phyloP scores from a whole-genome alignment of 345 rosid genomes.

The Pseudoturritis turrita region DNA sequence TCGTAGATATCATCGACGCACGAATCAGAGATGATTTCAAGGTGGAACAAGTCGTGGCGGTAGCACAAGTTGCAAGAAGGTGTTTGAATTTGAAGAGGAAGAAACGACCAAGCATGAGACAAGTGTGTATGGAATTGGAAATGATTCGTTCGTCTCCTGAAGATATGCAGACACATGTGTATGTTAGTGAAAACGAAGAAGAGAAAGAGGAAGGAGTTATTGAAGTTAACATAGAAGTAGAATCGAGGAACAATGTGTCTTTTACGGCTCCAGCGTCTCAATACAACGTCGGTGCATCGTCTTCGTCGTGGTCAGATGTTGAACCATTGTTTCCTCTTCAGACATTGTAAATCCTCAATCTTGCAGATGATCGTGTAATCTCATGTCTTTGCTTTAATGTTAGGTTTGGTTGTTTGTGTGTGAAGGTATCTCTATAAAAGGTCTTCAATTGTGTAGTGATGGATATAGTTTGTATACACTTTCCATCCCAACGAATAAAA shows the following conservation, averaged over 20 bases:
- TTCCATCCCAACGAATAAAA: too few relatives aligned
- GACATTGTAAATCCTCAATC: too few relatives aligned
- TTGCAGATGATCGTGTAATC: too few relatives aligned
- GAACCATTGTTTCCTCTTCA: conserved; percentile 12
- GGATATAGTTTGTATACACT: too few relatives aligned
- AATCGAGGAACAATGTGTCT: too few relatives aligned
- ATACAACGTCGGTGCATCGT: background rate
- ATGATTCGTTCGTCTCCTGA: background rate
- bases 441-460: too few relatives aligned
- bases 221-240: background rate
- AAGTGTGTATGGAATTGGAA: background rate
- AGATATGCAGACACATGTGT: background rate
- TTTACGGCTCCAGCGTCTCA: background rate
- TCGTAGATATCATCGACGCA: background rate
- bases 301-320: conserved; percentile 10
- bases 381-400: too few relatives aligned
- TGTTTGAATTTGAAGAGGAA: conserved; percentile 3
- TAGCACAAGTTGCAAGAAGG: background rate
- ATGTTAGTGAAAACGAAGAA: background rate
- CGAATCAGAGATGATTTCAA: background rate
- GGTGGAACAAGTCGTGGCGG: background rate
- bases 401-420: too few relatives aligned
- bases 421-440: too few relatives aligned
- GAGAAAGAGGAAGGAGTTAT: background rate
- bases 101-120: conserved; percentile 6